Percentiles rank a stretch among this genome's conserved stretches.
These are phyloP conservation scores for Claviceps fusiformis DNA, from an alignment of 2,329 filamentous ascomycete species.

Conservation along the genomic window DNA sequence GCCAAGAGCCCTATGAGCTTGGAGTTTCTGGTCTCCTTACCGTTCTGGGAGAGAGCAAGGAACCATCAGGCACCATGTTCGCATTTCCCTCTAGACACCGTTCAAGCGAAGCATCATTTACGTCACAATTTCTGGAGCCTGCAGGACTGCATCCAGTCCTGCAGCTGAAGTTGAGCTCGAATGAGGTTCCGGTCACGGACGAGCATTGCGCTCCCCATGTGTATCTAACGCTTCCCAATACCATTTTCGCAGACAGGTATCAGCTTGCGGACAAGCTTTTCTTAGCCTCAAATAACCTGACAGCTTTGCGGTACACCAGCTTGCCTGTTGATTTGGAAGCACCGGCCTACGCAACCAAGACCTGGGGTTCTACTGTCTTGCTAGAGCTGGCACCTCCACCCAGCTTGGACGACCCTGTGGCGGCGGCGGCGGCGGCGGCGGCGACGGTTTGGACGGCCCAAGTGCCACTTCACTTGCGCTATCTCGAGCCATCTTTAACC, in stretches of 20 bases:
- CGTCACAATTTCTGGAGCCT: constrained; percentile 50
- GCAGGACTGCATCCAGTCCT: constrained; percentile 76
- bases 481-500: constrained; percentile 48
- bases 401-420: constrained; percentile 17
- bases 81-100: constrained; percentile 69
- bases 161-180: constrained; percentile 47
- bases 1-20: constrained; percentile 56
- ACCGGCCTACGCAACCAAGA: constrained; percentile 61
- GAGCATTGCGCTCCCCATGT: constrained; percentile 60
- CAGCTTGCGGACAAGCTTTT: constrained; percentile 68
- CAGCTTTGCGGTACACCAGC: constrained; percentile 51
- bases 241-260: constrained; percentile 77
- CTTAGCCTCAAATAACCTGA: constrained; percentile 66
- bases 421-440: constrained; percentile 11
- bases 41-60: constrained; percentile 61
- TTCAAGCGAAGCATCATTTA: constrained; percentile 45
- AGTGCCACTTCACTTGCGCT: constrained; percentile 76
- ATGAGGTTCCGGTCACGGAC: constrained; percentile 34
- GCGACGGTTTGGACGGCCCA: constrained; percentile 42
- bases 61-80: constrained; percentile 66
- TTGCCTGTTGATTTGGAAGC: constrained; percentile 82
- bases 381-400: constrained; percentile 54
- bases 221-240: constrained; percentile 69
- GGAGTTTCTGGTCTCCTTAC: constrained; percentile 66
- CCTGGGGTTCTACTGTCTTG: constrained; percentile 70